These are phyloP conservation scores for Musa itinerans DNA, from an alignment of 176 grass and related monocot species.

Conservation along the genomic window DNA sequence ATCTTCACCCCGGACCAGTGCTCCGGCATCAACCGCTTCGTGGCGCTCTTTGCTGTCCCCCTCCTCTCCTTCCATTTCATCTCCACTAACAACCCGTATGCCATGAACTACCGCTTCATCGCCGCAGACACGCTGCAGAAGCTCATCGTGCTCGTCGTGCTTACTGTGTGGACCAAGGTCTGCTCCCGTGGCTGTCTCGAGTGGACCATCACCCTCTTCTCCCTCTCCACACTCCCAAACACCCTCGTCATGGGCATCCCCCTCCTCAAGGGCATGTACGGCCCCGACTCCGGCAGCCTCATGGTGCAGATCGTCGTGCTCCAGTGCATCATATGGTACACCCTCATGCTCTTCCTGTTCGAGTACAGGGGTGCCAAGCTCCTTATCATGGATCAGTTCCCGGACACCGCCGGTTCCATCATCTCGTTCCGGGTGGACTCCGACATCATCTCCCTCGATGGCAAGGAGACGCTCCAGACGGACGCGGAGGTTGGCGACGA, in stretches of 20 bases:
- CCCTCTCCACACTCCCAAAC: not conserved
- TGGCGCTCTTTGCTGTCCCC: not conserved
- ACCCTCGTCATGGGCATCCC: constrained; percentile 11
- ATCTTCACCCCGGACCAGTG: constrained; percentile 4
- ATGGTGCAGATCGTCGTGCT: constrained; percentile 15
- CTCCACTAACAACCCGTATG: constrained; percentile 1
- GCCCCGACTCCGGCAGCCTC: not conserved
- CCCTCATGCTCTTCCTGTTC: constrained; percentile 2
- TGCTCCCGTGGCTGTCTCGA: not conserved
- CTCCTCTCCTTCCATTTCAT: constrained; percentile 4
- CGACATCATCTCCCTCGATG: constrained; percentile 7
- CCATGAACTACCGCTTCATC: constrained; percentile 11
- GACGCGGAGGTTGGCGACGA: constrained; percentile 1
- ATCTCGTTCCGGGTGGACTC: constrained; percentile 1
- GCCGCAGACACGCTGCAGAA: constrained; percentile 7
- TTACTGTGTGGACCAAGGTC: not conserved
- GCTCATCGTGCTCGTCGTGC: constrained; percentile 1
- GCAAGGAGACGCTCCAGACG: constrained; percentile 1
- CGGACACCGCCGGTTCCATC: not conserved
- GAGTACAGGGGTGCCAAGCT: constrained; percentile 3
- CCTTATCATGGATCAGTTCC: not conserved
- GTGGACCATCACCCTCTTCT: constrained; percentile 4
- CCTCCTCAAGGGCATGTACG: not conserved
- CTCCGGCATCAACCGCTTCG: constrained; percentile 14
- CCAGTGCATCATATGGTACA: constrained; percentile 8